Base-by-base conservation (phyloP, 306 rosid species). In the Dalbergia cultrata region DNA sequence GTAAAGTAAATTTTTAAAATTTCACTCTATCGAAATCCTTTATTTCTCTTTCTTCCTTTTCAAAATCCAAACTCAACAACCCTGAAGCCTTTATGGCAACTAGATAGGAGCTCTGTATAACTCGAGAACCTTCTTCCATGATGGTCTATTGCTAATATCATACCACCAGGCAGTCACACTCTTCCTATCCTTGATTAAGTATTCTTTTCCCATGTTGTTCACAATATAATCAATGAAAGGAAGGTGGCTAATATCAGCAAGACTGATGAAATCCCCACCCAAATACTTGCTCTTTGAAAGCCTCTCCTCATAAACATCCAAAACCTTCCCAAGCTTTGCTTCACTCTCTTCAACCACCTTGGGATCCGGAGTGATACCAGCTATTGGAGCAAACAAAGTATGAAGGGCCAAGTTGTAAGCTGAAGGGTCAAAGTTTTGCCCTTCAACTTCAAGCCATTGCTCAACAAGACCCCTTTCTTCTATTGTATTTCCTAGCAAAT, bases 381-480 rank as follows among this genome's bases (percentile, higher is more conserved):
- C 0, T 4, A 14, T 0, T 37, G 81, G 0, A 13, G 66, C 60
- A 80, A 78, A 75, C 77, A 89, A 16, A 5, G 56, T 33, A 47
- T 85, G 85, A 50, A 67, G 3, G 4, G 31, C 17, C 21, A 89
- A 74, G 58, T 83, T 76, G 39, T 71, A 26, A 3, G 80, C 60
- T 16, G 76, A 61, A 17, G 80, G 75, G 8, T 85, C 52, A 26
- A 60, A 89, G 77, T 75, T 83, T 0, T 83, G 80, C 56, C 86
- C 90, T 76, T 87, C 92, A 61, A 85, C 88, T 58, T 89, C 89
- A 4, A 89, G 75, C 92, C 92, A 89, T 71, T 89, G 89, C n/a
- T 87, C 92, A 21, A 89, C 85, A 0, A 80, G 16, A 65, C 88
- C 86, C 31, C 83, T 87, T 47, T 89, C 92, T 84, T 89, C 90